These are phyloP conservation scores for Didymella segeticola DNA, from an alignment of 2,329 filamentous ascomycete species.

Conservation along the genomic window DNA sequence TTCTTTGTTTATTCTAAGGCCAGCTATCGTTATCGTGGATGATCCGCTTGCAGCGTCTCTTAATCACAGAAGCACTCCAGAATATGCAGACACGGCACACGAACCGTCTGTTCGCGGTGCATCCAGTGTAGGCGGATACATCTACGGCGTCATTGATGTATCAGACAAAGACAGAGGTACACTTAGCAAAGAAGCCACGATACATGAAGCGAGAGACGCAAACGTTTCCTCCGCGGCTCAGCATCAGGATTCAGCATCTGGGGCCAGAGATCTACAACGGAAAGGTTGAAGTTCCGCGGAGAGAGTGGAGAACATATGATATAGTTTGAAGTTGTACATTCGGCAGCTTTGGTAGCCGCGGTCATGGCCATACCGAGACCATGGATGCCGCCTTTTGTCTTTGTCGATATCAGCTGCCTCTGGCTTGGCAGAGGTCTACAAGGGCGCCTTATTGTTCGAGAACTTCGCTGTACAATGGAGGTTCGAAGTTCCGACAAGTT, in stretches of 20 bases:
- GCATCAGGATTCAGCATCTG: background rate
- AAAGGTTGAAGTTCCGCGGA: background rate
- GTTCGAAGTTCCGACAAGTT: background rate
- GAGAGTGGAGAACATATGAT: background rate
- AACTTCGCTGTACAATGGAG: background rate
- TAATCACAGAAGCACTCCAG: background rate
- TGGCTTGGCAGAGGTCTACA: background rate
- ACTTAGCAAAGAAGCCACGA: background rate
- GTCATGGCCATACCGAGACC: background rate
- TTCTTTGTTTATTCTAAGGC: background rate
- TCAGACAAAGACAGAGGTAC: background rate
- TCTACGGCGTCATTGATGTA: background rate
- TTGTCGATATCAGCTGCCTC: background rate
- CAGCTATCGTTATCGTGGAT: background rate
- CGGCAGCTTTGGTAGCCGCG: background rate
- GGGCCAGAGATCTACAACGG: background rate
- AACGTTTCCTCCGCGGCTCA: background rate
- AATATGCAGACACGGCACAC: background rate
- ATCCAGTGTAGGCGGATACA: background rate
- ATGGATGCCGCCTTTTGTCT: background rate
- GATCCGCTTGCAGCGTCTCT: background rate
- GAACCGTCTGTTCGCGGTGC: background rate
- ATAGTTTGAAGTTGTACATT: background rate
- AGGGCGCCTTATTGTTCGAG: background rate
- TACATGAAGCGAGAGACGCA: background rate